Base-by-base conservation (phyloP, 768 basidiomycete genomes). In the Rhodosporidiobolus sp. region DNA sequence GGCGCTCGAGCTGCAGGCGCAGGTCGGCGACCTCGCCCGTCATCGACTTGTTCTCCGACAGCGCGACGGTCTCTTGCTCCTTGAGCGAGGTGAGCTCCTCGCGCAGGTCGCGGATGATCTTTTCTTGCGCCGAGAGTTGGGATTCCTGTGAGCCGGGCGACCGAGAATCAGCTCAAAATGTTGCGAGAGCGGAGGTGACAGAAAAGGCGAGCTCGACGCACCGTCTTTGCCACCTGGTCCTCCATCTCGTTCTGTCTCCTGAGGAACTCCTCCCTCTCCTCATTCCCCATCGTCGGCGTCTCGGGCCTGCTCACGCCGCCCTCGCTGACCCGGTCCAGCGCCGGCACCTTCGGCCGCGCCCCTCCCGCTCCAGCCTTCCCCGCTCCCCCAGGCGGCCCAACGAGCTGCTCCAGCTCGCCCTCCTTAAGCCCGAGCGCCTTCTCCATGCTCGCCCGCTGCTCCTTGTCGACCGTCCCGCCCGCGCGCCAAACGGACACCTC, bases 251-350 rank as follows among this genome's bases (percentile, higher is more conserved):
- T 98, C 85, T 99, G 96, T 72, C 96, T 83, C 80, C 87, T 88
- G 82, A 99, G 82, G 86, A 98, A 99, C 63, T 98, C 96, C 76
- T 99, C 96, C 69, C 94, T 84, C 83, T 99, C 96, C 78, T 98
- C 96, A 84, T 94, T 93, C 75, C 96, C 94, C 76, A 98, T 80
- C 30, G 91, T 91, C 22, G 95, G 96, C 24, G 96, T 98, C 80
- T 91, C 90, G 34, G 95, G 94, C 67, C 96, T 84, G 79, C 90
- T 92, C 69, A 90, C 89, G 50, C 91, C 91, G 3, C 84, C 83
- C 34, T 79, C 77, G 62, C 88, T 84, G 63, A 93, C 82, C 56
- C 89, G 85, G 78, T 93, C 88, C 46, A 92, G 82, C 59, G 84
- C 83, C 67, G 90, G 89, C 80, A 89, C 88, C 55, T 89, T 84